These are phyloP conservation scores for Neonectria faginata DNA, from an alignment of 2,329 filamentous ascomycete genomes.

Conservation along the genomic window DNA sequence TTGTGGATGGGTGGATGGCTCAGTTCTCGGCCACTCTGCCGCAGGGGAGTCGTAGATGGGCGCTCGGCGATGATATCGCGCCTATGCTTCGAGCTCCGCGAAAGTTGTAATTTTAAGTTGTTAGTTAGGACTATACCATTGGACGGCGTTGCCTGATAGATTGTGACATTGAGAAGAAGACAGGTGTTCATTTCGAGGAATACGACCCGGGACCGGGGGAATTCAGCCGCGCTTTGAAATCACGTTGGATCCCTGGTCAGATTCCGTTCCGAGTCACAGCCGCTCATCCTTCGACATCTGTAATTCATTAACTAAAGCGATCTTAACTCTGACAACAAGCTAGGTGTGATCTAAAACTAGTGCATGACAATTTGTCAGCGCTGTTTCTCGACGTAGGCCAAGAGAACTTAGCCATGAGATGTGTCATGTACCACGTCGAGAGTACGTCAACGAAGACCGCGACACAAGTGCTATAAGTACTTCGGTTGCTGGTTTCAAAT, in stretches of 20 bases:
- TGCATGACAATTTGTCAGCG: conserved; percentile 18
- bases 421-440: not conserved
- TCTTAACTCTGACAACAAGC: not conserved
- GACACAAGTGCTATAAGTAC: not conserved
- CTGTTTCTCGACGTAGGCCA: not conserved
- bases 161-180: not conserved
- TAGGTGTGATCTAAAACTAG: not conserved
- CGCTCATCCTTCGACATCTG: too few relatives aligned
- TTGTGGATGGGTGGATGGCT: conserved; percentile 42
- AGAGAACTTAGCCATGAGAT: not conserved
- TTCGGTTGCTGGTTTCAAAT: not conserved
- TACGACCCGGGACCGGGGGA: not conserved
- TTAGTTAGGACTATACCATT: not conserved
- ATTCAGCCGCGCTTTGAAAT: conserved; percentile 4
- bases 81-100: conserved; percentile 34
- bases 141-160: not conserved
- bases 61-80: conserved; percentile 36
- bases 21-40: conserved; percentile 39
- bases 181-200: not conserved
- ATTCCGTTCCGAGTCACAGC: too few relatives aligned
- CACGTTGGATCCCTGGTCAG: not conserved
- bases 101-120: conserved; percentile 16
- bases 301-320: not conserved
- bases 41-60: conserved; percentile 38
- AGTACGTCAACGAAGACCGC: not conserved